Base-by-base conservation (phyloP, 352 stramenopile genomes). In the Discostella stelligera region DNA sequence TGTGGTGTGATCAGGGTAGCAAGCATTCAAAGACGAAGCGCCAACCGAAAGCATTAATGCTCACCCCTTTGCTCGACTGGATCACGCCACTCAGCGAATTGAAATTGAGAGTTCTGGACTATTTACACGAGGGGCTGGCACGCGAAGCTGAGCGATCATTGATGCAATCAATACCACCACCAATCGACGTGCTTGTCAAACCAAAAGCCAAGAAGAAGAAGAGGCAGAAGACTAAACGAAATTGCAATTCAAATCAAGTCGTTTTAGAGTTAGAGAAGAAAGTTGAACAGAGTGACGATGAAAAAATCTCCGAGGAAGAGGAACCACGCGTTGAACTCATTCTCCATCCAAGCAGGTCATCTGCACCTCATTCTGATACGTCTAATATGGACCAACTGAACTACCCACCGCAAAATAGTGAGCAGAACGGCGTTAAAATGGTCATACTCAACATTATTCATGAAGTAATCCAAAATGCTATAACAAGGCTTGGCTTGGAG, bases 391-490 rank as follows among this genome's bases (percentile, higher is more conserved):
- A 27, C n/a, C 39, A 16, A 60, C 18, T 30, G 30, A 16, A 30
- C 27, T 50, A 71, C 6, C 52, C 50, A n/a, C 63, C 21, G 21
- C 52, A 71, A 44, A 60, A 58, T n/a, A n/a, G n/a, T 21, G 55
- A 64, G 37, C 18, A 60, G 37, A 75, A 70, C 41, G 27, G 14
- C 37, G 48, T 39, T 49, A 75, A 75, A 67, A 63, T 80, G 50
- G 41, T 27, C 5, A 77, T 81, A 23, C 52, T 88, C 16, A 53
- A 61, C 18, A 67, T 92, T 48, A n/a, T 92, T 39, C 74, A 92
- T 60, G 77, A 85, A 23, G 60, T 90, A 56, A 52, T 90, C 11
- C 59, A 79, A 46, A 70, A 74, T 46, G 84, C 82, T 7, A 89
- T 89, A 59, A 10, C 49, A 21, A 69, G 77, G 61, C 76, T 89